phyloP scores from a whole-genome alignment of 257 asterid genomes.

The Prunella vulgaris region DNA sequence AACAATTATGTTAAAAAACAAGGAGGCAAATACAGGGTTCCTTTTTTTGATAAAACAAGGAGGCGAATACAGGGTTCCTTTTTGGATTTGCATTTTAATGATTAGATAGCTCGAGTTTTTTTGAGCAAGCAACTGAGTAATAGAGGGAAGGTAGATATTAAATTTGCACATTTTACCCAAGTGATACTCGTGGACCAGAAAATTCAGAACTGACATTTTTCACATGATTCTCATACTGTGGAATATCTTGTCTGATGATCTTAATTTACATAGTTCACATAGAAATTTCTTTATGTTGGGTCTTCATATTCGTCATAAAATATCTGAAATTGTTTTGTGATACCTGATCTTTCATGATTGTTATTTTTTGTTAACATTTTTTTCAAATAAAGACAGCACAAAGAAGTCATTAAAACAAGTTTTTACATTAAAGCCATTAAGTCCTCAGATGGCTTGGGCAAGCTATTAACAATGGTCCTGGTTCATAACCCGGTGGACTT shows the following conservation, averaged over 20 bases:
- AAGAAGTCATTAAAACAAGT: background rate
- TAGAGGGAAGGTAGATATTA: background rate
- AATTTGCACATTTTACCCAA: background rate
- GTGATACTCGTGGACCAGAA: background rate
- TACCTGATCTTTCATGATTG: background rate
- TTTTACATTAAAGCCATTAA: background rate
- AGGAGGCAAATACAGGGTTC: background rate
- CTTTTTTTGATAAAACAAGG: background rate
- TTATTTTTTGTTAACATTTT: background rate
- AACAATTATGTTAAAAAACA: background rate
- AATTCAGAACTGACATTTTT: background rate
- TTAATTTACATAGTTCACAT: background rate
- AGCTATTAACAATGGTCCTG: background rate
- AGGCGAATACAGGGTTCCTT: background rate
- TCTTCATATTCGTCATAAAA: background rate
- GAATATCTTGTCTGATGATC: background rate
- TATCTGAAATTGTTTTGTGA: too few species aligned
- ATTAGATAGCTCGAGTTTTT: background rate
- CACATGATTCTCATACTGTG: background rate
- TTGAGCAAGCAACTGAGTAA: conserved; percentile 12
- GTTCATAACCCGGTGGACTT: too few species aligned
- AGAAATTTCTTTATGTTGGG: background rate
- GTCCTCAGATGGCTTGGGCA: background rate
- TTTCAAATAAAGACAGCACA: background rate
- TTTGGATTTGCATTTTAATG: background rate